Base-by-base conservation (phyloP, 1,284 basidiomycete genomes). In the Phellinidium pouzarii region DNA sequence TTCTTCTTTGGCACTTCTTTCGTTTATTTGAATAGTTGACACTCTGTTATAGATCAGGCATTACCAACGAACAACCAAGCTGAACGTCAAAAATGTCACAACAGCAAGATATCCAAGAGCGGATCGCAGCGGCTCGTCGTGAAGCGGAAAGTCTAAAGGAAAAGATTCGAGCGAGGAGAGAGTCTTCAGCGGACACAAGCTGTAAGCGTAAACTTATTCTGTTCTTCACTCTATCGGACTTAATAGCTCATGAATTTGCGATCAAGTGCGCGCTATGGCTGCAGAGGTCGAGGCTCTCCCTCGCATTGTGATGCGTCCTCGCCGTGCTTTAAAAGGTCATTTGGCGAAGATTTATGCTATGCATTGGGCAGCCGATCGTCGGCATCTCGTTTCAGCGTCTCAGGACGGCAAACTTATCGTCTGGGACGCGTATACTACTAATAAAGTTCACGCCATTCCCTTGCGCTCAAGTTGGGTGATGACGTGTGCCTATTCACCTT, bases 331-430 rank as follows among this genome's bases (percentile, higher is more conserved):
- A 62, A 89, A 94, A 64, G 95, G 95, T 43, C 96, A 98, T 72
- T 80, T 98, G 54, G 94, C 95, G 60, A 99, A 99, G 79, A 97
- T 99, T 66, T 98, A 98, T 69, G 94, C 96, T 46, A 95, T 99
- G 87, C 95, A 98, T 69, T 99, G 96, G 96, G 88, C 95, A 17
- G 85, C 86, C 54, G 96, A 99, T 75, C 84, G 92, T 65, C 80
- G 94, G 63, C 96, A 99, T 74, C 82, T 99, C 58, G 95, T 99
- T 41, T 98, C 95, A 9, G 95, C 96, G 22, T 98, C 95, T 3
- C 95, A 99, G 68, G 95, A 99, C 66, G 96, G 96, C 57, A 98
- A 99, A 71, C 81, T 99, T 54, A 98, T 99, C 67, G 93, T 99
- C 48, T 99, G 95, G 95, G 95, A 99, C 69, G 95, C 96, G 41